phyloP scores from a whole-genome alignment of 495 filamentous ascomycete genomes.

The Talaromyces liani region DNA sequence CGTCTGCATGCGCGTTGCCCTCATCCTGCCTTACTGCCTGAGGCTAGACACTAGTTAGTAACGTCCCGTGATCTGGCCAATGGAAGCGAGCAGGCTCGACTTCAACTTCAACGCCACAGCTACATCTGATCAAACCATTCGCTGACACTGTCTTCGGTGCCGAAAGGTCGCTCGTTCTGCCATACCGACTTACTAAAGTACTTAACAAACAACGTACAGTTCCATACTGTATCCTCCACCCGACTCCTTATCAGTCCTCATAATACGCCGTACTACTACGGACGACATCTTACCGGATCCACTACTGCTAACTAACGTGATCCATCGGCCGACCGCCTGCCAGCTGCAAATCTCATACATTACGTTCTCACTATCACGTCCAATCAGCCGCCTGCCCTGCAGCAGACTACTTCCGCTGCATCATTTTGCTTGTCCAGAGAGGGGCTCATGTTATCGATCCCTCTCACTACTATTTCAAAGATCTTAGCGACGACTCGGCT shows the following conservation, averaged over 20 bases:
- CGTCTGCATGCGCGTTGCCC: neutral
- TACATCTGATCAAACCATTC: neutral
- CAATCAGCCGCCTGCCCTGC: constrained; percentile 3
- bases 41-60: neutral
- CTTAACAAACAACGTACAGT: no score
- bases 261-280: neutral
- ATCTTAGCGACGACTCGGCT: neutral
- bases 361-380: neutral
- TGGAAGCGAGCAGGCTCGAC: neutral
- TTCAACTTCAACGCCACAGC: neutral
- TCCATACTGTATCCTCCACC: no score
- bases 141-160: neutral
- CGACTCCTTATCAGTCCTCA: neutral
- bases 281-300: neutral
- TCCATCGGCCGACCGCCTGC: neutral
- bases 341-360: neutral
- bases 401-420: neutral
- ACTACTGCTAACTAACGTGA: neutral
- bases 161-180: neutral
- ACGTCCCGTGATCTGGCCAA: neutral
- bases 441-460: neutral
- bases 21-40: neutral
- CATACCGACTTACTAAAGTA: neutral
- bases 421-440: neutral
- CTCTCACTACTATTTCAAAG: neutral